Evolutionary conservation across 2,329 filamentous ascomycete species (phyloP).

Genomic region (Aspergillus sojae): DNA sequence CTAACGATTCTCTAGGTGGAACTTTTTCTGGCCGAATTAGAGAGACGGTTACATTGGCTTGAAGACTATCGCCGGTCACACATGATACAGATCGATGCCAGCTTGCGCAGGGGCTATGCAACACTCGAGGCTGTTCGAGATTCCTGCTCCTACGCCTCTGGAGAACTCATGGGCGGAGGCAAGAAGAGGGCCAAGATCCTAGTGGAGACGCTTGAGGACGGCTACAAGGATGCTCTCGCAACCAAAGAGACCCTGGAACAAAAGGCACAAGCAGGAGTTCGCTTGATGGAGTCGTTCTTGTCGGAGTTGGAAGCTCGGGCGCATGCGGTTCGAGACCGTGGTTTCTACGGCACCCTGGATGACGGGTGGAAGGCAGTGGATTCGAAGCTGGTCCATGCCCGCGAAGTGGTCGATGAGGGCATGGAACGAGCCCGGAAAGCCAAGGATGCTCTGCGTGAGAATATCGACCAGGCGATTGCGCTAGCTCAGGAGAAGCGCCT

Average conservation of each 20-base stretch:
- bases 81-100: slow-evolving; percentile 77
- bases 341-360: slow-evolving; percentile 76
- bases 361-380: slow-evolving; percentile 80
- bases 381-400: slow-evolving; percentile 73
- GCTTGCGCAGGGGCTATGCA: slow-evolving; percentile 80
- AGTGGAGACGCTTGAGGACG: slow-evolving; percentile 85
- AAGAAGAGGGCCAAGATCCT: slow-evolving; percentile 81
- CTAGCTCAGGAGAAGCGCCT: slow-evolving; percentile 78
- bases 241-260: slow-evolving; percentile 87
- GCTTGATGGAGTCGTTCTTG: slow-evolving; percentile 82
- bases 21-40: slow-evolving; percentile 72
- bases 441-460: slow-evolving; percentile 79
- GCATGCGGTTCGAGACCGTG: slow-evolving; percentile 75
- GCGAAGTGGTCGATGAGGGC: slow-evolving; percentile 76
- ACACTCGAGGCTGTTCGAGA: slow-evolving; percentile 85
- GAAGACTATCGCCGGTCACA: slow-evolving; percentile 85
- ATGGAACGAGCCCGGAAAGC: slow-evolving; percentile 81
- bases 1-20: slow-evolving; percentile 40
- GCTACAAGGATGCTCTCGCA: slow-evolving; percentile 83
- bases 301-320: slow-evolving; percentile 82
- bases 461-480: slow-evolving; percentile 75
- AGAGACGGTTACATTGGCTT: slow-evolving; percentile 81
- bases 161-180: slow-evolving; percentile 85
- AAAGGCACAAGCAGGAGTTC: slow-evolving; percentile 85
- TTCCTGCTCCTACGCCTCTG: slow-evolving; percentile 85